Base-by-base conservation (phyloP, 805 yeast genomes). In the Saturnispora sekii region DNA sequence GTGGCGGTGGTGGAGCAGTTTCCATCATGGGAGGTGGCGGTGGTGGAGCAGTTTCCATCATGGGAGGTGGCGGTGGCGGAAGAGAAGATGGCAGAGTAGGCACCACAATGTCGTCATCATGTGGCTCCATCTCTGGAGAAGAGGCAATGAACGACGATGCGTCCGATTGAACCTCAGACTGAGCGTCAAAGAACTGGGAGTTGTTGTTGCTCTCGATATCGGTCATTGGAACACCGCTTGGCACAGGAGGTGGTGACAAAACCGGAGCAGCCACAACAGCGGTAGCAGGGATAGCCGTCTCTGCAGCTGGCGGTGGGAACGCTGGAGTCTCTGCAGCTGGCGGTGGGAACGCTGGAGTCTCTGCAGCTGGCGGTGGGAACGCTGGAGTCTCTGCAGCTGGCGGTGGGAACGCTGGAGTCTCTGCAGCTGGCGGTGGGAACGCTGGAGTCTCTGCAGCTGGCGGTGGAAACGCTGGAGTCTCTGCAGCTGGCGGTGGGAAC, bases 41-140 rank as follows among this genome's bases (percentile, higher is more conserved):
- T n/a, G n/a, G n/a, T n/a, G n/a, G n/a, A n/a, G 43, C 39, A 18
- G 51, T 45, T 52, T 57, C 61, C 12, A 72, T 66, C 4, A 68
- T 56, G 5, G 59, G 55, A 10, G 72, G 66, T 6, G 69, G 57
- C 1, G 53, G 50, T 38, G 62, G 60, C 7, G 64, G 26, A 6
- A 21, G 26, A 3, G 26, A 21, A 21, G 26, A 21, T 10, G 47
- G 38, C 43, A 44, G 15, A 41, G 47, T 39, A 16, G 46, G 55
- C 14, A 51, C 46, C 18, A 38, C 32, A 32, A 42, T 35, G 21
- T 4, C 31, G 17, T 28, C 12, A 31, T 35, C 39, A 35, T 47
- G 48, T 10, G 63, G 56, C 3, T 55, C 55, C 10, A 56, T 46
- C 16, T 56, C 53, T 26, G 66, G 55, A 5, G 59, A 50, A 5